Evolutionary conservation across 2,329 filamentous ascomycete genomes (phyloP).

Genomic region (Colletotrichum musicola): DNA sequence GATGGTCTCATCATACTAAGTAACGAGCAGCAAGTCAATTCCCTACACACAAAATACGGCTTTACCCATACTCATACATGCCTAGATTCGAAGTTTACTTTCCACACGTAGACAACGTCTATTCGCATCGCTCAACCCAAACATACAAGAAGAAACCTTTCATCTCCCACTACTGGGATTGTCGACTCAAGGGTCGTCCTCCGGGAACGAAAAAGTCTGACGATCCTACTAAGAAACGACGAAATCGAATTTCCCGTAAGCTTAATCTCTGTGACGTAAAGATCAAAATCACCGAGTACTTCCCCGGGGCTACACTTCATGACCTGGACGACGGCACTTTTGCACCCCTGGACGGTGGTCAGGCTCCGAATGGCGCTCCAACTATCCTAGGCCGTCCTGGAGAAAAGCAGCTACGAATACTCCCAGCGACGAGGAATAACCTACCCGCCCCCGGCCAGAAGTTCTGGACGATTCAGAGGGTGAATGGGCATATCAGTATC

Average conservation of each 20-base stretch:
- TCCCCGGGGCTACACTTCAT: constrained; percentile 64
- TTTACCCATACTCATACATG: constrained; percentile 46
- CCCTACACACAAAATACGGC: neutral
- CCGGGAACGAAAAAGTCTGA: constrained; percentile 84
- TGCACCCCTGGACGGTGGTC: constrained; percentile 25
- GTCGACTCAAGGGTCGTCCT: constrained; percentile 82
- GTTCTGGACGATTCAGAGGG: constrained; percentile 81
- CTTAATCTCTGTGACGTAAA: constrained; percentile 88
- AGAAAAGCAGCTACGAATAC: constrained; percentile 35
- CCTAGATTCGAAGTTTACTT: constrained; percentile 80
- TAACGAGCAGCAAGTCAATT: constrained; percentile 74
- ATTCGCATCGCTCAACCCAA: constrained; percentile 86
- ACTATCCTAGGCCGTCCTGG: constrained; percentile 39
- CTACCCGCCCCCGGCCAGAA: constrained; percentile 52
- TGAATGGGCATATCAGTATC: constrained; percentile 79
- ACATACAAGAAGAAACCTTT: constrained; percentile 86
- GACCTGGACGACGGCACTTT: constrained; percentile 38
- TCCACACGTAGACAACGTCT: constrained; percentile 86
- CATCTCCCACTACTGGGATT: constrained; percentile 88
- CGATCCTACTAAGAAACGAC: constrained; percentile 85
- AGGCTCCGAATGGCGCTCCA: constrained; percentile 39
- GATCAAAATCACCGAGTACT: constrained; percentile 87
- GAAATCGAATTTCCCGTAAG: constrained; percentile 80
- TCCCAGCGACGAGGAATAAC: constrained; percentile 39
- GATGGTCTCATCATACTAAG: constrained; percentile 79